A percentile compares a stretch with the other conserved stretches of the same genome.
phyloP scores from a whole-genome alignment of 106 monocot genomes.

The Allium cepa region DNA sequence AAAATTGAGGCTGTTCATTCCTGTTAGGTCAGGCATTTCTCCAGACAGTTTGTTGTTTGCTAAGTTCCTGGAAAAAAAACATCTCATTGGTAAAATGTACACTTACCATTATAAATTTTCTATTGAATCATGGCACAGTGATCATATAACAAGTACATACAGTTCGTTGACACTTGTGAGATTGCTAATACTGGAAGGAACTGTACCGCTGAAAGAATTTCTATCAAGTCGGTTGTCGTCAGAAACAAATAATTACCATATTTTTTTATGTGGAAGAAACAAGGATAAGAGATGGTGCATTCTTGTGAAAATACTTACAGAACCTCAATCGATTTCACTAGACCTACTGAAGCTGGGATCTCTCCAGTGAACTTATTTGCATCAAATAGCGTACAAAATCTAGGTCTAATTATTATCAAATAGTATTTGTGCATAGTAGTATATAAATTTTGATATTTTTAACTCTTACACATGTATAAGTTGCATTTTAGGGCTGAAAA shows the following conservation, averaged over 20 bases:
- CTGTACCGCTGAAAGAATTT: constrained; percentile 45
- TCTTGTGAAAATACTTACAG: constrained; percentile 7
- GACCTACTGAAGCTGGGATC: constrained; percentile 4
- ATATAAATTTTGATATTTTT: not conserved
- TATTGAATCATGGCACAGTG: not conserved
- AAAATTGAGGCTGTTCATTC: constrained; percentile 42
- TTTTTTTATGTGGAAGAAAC: not conserved
- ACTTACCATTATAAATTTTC: not conserved
- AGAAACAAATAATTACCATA: not conserved
- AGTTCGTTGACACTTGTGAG: constrained; percentile 48
- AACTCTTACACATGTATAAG: constrained; percentile 72
- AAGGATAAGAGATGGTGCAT: not conserved
- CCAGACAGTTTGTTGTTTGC: constrained; percentile 73
- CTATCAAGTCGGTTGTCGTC: constrained; percentile 63
- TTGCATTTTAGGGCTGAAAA: constrained; percentile 64
- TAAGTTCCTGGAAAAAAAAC: constrained; percentile 45
- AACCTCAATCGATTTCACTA: constrained; percentile 9
- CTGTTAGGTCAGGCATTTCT: constrained; percentile 44
- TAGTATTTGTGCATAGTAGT: not conserved
- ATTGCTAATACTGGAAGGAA: constrained; percentile 63
- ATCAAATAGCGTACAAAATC: constrained; percentile 4
- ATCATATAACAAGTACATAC: constrained; percentile 35
- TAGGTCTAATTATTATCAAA: not conserved
- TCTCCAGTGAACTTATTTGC: not conserved
- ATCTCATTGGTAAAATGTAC: not conserved